Evolutionary conservation across 1,284 basidiomycete species (phyloP).

Genomic region (Pseudozyma hubeiensis): DNA sequence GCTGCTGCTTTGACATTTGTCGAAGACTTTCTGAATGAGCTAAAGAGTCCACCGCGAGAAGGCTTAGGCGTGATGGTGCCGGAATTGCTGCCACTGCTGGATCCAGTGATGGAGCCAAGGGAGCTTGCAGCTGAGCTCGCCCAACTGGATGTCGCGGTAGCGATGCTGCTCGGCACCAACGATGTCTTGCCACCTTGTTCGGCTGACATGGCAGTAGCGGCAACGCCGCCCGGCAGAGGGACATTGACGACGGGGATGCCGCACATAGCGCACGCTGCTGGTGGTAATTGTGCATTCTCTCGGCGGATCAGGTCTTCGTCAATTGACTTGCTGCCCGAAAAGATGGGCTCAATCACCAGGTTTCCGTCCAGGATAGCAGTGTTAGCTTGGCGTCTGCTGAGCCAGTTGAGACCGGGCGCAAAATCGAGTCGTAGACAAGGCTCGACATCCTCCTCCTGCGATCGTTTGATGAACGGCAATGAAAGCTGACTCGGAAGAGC

Average conservation of each 20-base stretch:
- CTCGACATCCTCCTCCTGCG: conserved; percentile 90
- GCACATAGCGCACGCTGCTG: conserved; percentile 64
- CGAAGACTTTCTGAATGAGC: conserved; percentile 41
- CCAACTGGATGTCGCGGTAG: conserved; percentile 49
- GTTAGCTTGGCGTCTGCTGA: conserved; percentile 86
- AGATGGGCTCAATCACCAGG: conserved; percentile 88
- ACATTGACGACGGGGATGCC: conserved; percentile 63
- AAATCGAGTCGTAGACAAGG: conserved; percentile 90
- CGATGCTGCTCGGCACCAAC: conserved; percentile 40
- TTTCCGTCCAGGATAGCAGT: conserved; percentile 88
- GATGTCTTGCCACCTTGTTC: conserved; percentile 45
- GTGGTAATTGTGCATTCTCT: conserved; percentile 55
- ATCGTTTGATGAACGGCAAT: conserved; percentile 84
- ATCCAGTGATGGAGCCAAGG: conserved; percentile 44
- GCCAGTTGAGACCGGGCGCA: conserved; percentile 93
- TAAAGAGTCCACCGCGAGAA: conserved; percentile 48
- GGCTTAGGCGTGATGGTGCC: conserved; percentile 43
- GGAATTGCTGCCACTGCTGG: conserved; percentile 25
- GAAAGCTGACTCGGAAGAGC: conserved; percentile 70
- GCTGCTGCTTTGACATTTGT: conserved; percentile 16
- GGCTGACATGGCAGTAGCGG: conserved; percentile 32
- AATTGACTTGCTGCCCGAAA: conserved; percentile 67
- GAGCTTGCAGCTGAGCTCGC: conserved; percentile 50
- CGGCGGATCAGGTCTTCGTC: conserved; percentile 58
- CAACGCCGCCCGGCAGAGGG: conserved; percentile 49